These are phyloP conservation scores for Quercus ilex DNA, from an alignment of 306 rosid genomes.

Conservation along the genomic window DNA sequence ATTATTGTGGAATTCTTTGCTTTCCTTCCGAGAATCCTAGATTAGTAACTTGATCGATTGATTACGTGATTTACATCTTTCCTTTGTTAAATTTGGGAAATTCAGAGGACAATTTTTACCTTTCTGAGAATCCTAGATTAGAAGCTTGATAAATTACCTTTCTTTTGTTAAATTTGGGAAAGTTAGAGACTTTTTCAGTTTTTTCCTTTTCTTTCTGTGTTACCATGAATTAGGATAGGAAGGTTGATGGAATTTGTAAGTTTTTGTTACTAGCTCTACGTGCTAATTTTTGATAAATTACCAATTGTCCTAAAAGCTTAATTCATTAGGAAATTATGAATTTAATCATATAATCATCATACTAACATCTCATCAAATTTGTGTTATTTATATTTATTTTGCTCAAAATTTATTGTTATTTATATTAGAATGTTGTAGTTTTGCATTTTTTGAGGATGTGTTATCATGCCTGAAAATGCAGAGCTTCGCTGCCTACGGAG, in stretches of 20 bases:
- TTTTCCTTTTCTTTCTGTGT: background rate
- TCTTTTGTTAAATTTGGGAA: background rate
- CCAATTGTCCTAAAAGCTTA: too few species aligned
- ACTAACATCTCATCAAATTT: background rate
- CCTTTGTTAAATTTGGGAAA: too few species aligned
- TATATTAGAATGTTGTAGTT: background rate
- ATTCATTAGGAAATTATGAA: too few species aligned
- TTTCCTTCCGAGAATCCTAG: too few species aligned
- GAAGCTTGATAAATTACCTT: background rate
- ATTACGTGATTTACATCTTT: too few species aligned
- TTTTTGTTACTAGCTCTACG: background rate
- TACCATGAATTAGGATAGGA: background rate
- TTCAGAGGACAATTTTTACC: too few species aligned
- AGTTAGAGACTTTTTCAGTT: background rate
- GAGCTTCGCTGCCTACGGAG: constrained; percentile 55
- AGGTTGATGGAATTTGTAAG: background rate
- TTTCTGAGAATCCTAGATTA: too few species aligned
- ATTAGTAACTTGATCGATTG: too few species aligned
- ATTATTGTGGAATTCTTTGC: too few species aligned
- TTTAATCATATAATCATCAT: too few species aligned
- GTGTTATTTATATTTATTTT: background rate
- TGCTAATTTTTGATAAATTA: background rate
- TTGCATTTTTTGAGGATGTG: background rate
- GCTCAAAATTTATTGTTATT: too few species aligned
- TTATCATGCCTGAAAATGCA: constrained; percentile 28